Percentiles rank a stretch among this genome's conserved stretches.
Conservation (phyloP, 768 basidiomycete genomes). For the Chalciporus chontae region DNA sequence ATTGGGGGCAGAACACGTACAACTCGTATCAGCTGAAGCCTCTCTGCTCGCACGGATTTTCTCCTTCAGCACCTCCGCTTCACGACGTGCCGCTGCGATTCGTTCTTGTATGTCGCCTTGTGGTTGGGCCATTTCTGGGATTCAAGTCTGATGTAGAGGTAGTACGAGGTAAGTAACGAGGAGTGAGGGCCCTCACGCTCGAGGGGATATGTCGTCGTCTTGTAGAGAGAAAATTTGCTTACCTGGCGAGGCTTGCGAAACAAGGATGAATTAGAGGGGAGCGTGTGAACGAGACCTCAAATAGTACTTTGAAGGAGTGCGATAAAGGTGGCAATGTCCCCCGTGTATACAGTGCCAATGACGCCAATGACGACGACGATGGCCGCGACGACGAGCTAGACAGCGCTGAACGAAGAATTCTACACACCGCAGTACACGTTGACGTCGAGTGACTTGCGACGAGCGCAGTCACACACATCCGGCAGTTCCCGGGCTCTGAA, state of each 20-base stretch:
- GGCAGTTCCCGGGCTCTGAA: constrained; percentile 23
- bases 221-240: constrained; percentile 24
- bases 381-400: background rate
- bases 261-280: constrained; percentile 23
- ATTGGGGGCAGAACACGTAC: constrained; percentile 50
- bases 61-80: constrained; percentile 97
- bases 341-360: constrained; percentile 9
- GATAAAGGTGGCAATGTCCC: constrained; percentile 6
- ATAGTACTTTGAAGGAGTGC: constrained; percentile 12
- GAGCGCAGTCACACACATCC: constrained; percentile 15
- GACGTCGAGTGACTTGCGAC: constrained; percentile 5
- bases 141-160: constrained; percentile 5
- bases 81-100: constrained; percentile 94
- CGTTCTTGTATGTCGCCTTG: constrained; percentile 86
- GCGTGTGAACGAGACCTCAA: constrained; percentile 26
- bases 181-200: background rate
- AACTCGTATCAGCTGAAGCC: constrained; percentile 94
- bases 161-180: background rate
- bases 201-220: constrained; percentile 7
- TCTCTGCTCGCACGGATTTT: constrained; percentile 97
- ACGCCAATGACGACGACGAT: constrained; percentile 5
- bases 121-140: constrained; percentile 63
- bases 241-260: constrained; percentile 29
- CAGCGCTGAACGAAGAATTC: constrained; percentile 11
- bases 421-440: constrained; percentile 2